A percentile compares a stretch with the other conserved stretches of the same genome.
phyloP scores from a whole-genome alignment of 352 stramenopile genomes.

The Blastocystis sp. region DNA sequence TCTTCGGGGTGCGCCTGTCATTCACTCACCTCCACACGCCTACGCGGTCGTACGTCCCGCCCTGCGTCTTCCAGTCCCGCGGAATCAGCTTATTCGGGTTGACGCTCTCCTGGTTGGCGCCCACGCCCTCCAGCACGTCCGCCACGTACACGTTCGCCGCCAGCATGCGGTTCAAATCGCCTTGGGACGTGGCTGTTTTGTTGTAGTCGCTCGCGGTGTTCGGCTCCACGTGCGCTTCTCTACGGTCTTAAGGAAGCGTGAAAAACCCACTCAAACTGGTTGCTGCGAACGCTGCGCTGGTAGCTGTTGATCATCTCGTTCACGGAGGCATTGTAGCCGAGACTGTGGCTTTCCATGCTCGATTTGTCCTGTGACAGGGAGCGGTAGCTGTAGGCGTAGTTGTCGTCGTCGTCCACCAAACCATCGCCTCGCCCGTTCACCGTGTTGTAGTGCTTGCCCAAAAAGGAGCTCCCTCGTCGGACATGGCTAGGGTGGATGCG shows the following conservation, averaged over 20 bases:
- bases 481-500: no score
- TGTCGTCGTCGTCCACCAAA: neutral
- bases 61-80: conserved; percentile 17
- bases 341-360: no score
- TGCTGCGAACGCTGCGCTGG: no score
- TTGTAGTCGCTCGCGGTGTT: no score
- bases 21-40: neutral
- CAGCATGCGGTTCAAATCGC: conserved; percentile 46
- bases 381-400: neutral
- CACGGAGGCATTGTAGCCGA: no score
- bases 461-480: no score
- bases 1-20: conserved; percentile 48
- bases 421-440: neutral
- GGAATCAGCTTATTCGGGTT: neutral
- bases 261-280: no score
- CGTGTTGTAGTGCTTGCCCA: no score
- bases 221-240: no score
- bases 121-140: conserved; percentile 21
- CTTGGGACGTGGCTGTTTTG: neutral
- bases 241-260: no score
- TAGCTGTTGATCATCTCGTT: no score
- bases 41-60: conserved; percentile 3
- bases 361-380: neutral
- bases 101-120: neutral
- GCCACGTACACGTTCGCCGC: conserved; percentile 35